These are phyloP conservation scores for Pseudomicrostroma phylloplanum DNA, from an alignment of 1,284 basidiomycete species.

Conservation along the genomic window DNA sequence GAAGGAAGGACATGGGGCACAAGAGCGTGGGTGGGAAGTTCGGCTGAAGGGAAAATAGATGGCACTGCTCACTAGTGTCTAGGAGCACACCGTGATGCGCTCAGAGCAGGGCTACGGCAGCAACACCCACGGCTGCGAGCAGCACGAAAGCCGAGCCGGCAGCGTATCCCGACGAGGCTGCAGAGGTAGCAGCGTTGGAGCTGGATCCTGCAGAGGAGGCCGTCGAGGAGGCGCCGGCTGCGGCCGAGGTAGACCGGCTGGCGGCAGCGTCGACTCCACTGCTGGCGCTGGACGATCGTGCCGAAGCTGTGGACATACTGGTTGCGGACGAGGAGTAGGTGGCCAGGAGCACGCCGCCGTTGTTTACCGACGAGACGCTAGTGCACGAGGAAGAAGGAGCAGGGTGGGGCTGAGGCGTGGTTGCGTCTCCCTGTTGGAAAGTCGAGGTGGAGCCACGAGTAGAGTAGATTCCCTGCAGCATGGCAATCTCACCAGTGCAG, in stretches of 20 bases:
- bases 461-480: slow-evolving; percentile 37
- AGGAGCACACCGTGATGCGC: no score
- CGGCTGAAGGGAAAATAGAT: not conserved
- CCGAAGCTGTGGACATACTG: not conserved
- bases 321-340: not conserved
- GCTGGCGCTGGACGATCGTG: not conserved
- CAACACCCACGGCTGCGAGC: not conserved
- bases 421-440: slow-evolving; percentile 34
- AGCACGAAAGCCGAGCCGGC: not conserved
- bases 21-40: not conserved
- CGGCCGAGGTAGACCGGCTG: not conserved
- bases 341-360: slow-evolving; percentile 11
- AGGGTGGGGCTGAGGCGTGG: slow-evolving; percentile 24
- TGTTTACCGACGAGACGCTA: slow-evolving; percentile 17
- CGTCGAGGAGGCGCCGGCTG: not conserved
- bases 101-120: not conserved
- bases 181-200: not conserved
- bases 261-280: not conserved
- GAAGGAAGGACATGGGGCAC: not conserved
- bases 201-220: not conserved
- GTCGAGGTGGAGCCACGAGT: slow-evolving; percentile 20
- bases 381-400: slow-evolving; percentile 22
- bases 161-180: not conserved
- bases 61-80: not conserved
- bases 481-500: slow-evolving; percentile 34